phyloP scores from a whole-genome alignment of 2,329 filamentous ascomycete species.

The Samsoniella hepiali region DNA sequence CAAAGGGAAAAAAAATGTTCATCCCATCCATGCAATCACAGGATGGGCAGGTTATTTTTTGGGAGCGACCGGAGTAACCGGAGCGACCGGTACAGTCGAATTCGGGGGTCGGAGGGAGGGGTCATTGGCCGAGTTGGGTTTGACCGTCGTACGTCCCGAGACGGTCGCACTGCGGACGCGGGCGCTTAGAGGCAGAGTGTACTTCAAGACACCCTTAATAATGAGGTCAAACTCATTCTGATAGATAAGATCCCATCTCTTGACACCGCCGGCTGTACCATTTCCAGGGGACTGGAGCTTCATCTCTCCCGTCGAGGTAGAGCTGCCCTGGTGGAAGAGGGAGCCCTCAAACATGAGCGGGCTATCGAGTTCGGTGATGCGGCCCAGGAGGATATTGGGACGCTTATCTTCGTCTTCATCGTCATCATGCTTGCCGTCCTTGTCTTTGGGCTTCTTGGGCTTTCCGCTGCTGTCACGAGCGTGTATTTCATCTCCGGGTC shows the following conservation, averaged over 20 bases:
- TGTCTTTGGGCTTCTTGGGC: conserved; percentile 29
- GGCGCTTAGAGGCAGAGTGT: conserved; percentile 63
- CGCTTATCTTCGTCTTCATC: conserved; percentile 52
- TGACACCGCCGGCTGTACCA: conserved; percentile 77
- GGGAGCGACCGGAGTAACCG: neutral
- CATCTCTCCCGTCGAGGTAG: conserved; percentile 76
- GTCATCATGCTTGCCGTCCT: conserved; percentile 40
- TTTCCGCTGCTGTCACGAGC: conserved; percentile 23
- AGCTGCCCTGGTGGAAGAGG: conserved; percentile 71
- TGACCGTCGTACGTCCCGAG: conserved; percentile 56
- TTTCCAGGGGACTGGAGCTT: conserved; percentile 83
- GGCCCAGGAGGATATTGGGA: conserved; percentile 89
- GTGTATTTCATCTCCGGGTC: neutral
- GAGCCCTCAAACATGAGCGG: conserved; percentile 86
- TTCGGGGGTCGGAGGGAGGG: conserved; percentile 65
- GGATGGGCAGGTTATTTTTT: conserved; percentile 21
- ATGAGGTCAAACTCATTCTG: conserved; percentile 93
- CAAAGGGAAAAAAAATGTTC: conserved; percentile 15
- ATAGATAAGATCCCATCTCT: conserved; percentile 86
- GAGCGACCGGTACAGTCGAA: conserved; percentile 54
- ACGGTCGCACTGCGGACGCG: conserved; percentile 58
- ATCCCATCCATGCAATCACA: neutral
- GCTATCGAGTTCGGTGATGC: conserved; percentile 82
- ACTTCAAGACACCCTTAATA: conserved; percentile 85
- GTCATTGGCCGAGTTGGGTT: conserved; percentile 60